Conservation (phyloP, 2,329 filamentous ascomycete species). For the Diaporthe vaccinii region DNA sequence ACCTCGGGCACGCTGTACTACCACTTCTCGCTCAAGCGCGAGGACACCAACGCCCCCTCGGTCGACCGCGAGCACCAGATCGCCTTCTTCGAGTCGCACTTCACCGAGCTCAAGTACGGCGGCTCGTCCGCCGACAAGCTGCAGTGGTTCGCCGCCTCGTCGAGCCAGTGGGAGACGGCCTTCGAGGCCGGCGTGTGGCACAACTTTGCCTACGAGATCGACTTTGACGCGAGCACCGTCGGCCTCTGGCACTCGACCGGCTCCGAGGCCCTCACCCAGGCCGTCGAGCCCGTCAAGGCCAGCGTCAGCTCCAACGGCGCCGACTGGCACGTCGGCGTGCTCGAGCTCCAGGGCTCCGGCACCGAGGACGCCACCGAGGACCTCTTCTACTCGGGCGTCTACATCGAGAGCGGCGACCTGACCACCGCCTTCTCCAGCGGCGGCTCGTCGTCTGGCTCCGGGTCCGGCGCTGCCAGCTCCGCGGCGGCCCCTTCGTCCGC, state of each 20-base stretch:
- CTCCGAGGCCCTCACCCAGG: slow-evolving; percentile 63
- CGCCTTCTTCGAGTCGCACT: slow-evolving; percentile 73
- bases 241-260: slow-evolving; percentile 77
- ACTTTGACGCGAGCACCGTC: slow-evolving; percentile 72
- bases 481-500: neutral
- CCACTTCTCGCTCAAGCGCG: slow-evolving; percentile 74
- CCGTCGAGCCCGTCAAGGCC: slow-evolving; percentile 69
- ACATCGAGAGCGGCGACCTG: slow-evolving; percentile 69
- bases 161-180: slow-evolving; percentile 70
- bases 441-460: slow-evolving; percentile 41
- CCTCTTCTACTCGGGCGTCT: slow-evolving; percentile 77
- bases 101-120: slow-evolving; percentile 78
- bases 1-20: slow-evolving; percentile 74
- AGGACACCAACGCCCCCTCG: slow-evolving; percentile 68
- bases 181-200: slow-evolving; percentile 75
- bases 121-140: slow-evolving; percentile 59
- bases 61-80: slow-evolving; percentile 74
- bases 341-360: slow-evolving; percentile 68
- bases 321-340: slow-evolving; percentile 78
- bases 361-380: slow-evolving; percentile 68
- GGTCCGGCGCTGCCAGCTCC: neutral
- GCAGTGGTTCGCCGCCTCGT: slow-evolving; percentile 71
- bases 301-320: slow-evolving; percentile 73
- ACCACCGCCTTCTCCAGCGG: slow-evolving; percentile 42
- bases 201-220: slow-evolving; percentile 78